Base-by-base conservation (phyloP, 768 basidiomycete genomes). In the Termitomyces heimii region DNA sequence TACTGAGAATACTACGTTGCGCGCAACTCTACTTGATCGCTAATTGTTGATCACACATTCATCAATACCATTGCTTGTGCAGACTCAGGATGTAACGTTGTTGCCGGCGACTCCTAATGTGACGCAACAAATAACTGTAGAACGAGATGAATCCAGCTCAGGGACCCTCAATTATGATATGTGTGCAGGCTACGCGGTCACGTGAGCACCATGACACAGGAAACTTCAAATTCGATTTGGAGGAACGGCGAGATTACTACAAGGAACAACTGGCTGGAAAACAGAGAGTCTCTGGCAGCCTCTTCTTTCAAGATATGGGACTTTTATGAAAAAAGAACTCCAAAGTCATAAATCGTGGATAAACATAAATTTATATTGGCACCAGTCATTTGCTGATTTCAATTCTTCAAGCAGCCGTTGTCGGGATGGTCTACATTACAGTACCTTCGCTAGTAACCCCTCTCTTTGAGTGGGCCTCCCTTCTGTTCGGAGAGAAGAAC, bases 341-440 rank as follows among this genome's bases (percentile, higher is more conserved):
- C 5, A 43, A 56, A 32, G 46, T 53, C 48, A 32, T 59, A 14
- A 45, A 35, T 37, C 53, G 44, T 20, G 34, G 42, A 28, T 22
- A 34, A 62, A 79, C 80, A 1, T 70, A 70, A 31, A 75, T 71
- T 77, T 77, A 81, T n/a, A 67, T 57, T 28, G 64, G 62, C 0
- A 67, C 67, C 12, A 48, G 42, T 24, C 59, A 55, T 3, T 12
- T 63, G 53, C 7, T 20, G 14, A 24, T 16, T 16, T 43, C 40
- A 22, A 18, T 40, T 26, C 61, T 55, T 45, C 59, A 53, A 31
- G 10, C 51, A 59, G 31, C 57, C 59, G 34, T 54, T 48, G 39
- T 62, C 57, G 60, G 60, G 1, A 35, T 63, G n/a, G n/a, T n/a
- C n/a, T 31, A 48, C 51, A 46, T 46, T 65, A 57, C 28, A 53